phyloP scores from a whole-genome alignment of 2,329 filamentous ascomycete genomes.

The Triangularia setosa region DNA sequence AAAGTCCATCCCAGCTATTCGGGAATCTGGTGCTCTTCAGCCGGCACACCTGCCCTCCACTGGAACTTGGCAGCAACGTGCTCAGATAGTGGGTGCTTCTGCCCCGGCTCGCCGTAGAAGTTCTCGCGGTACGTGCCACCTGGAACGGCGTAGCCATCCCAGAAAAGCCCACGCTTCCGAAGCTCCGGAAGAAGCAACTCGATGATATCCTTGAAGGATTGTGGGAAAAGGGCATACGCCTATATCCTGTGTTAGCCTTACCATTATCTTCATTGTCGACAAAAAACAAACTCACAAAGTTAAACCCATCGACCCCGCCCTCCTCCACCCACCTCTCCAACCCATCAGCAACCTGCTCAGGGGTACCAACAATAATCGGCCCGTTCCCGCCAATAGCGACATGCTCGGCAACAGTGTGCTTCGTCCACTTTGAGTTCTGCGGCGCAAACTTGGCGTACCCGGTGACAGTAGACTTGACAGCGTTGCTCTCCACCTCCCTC shows the following conservation, averaged over 20 bases:
- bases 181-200: slow-evolving; percentile 62
- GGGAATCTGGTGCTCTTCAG: slow-evolving; percentile 27
- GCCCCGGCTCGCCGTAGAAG: slow-evolving; percentile 35
- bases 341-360: slow-evolving; percentile 61
- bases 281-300: slow-evolving; percentile 48
- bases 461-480: slow-evolving; percentile 24
- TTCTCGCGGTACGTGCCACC: slow-evolving; percentile 43
- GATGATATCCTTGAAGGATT: slow-evolving; percentile 63
- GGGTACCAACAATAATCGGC: slow-evolving; percentile 60
- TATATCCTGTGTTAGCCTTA: slow-evolving; percentile 17
- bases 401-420: slow-evolving; percentile 64
- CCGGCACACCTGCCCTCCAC: slow-evolving; percentile 35
- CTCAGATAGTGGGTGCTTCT: slow-evolving; percentile 34
- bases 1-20: slow-evolving; percentile 5
- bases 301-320: slow-evolving; percentile 71
- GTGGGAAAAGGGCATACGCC: slow-evolving; percentile 48
- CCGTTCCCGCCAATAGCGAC: slow-evolving; percentile 66
- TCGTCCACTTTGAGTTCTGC: slow-evolving; percentile 59
- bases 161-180: slow-evolving; percentile 53
- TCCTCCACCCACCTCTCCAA: slow-evolving; percentile 65
- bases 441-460: slow-evolving; percentile 22
- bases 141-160: slow-evolving; percentile 43
- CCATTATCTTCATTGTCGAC: background rate
- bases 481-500: slow-evolving; percentile 38
- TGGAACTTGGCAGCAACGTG: slow-evolving; percentile 39